phyloP scores from a whole-genome alignment of 306 rosid species.

The Cercis canadensis region DNA sequence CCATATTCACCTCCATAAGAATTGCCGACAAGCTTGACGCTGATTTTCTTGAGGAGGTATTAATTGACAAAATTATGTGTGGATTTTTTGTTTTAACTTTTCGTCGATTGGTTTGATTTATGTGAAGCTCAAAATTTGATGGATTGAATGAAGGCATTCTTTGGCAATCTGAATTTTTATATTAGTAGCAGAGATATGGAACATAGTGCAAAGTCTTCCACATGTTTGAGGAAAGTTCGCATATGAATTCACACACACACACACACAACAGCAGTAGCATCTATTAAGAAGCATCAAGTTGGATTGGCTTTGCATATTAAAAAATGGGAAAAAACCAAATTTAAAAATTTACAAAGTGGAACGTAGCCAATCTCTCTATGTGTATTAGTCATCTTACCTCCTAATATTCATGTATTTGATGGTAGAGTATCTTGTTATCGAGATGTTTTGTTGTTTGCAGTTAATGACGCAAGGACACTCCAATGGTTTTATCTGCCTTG shows the following conservation, averaged over 20 bases:
- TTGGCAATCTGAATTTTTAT: background rate
- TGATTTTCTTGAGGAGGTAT: slow-evolving; percentile 77
- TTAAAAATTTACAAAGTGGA: no score
- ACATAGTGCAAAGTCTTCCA: slow-evolving; percentile 5
- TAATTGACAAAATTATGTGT: background rate
- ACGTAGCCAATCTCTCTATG: no score
- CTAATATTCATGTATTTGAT: background rate
- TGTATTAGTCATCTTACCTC: background rate
- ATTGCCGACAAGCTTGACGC: slow-evolving; percentile 71
- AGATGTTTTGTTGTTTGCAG: background rate
- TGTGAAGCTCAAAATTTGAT: background rate
- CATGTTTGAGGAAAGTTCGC: slow-evolving; percentile 40
- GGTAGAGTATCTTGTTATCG: background rate
- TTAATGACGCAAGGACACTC: background rate
- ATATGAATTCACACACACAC: background rate
- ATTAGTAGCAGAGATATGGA: background rate
- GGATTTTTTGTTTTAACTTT: background rate
- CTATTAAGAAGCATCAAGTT: background rate
- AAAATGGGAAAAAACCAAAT: background rate
- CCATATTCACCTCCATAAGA: slow-evolving; percentile 62
- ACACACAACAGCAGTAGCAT: background rate
- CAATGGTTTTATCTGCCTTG: no score
- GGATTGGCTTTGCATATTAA: background rate
- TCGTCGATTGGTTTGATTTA: background rate
- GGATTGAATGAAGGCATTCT: background rate